These are phyloP conservation scores for Coniochaeta ligniaria DNA, from an alignment of 2,329 filamentous ascomycete species.

Conservation along the genomic window DNA sequence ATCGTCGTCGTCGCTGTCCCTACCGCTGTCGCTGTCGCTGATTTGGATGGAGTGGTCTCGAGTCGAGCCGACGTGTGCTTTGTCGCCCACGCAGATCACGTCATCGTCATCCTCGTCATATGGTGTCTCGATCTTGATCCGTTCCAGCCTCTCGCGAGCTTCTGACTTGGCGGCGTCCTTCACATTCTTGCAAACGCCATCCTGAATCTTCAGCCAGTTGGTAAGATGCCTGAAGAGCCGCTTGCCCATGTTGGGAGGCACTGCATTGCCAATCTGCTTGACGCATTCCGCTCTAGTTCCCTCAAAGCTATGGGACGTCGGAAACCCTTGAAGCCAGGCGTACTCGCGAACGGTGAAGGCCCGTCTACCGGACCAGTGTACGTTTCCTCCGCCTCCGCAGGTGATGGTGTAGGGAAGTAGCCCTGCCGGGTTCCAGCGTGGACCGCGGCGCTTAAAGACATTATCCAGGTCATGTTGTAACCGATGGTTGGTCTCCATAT, in stretches of 20 bases:
- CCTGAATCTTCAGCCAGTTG: slow-evolving; percentile 34
- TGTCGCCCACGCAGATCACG: neutral
- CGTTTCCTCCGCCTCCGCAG: slow-evolving; percentile 50
- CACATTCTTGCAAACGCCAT: slow-evolving; percentile 20
- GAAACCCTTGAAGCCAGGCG: slow-evolving; percentile 65
- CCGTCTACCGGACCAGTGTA: slow-evolving; percentile 58
- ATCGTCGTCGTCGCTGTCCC: neutral
- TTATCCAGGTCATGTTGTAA: neutral
- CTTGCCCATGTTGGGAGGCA: slow-evolving; percentile 54
- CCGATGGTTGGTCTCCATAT: neutral
- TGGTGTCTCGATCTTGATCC: neutral
- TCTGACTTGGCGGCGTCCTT: neutral
- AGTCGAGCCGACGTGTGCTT: neutral
- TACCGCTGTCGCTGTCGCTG: too few relatives aligned
- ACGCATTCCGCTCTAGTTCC: slow-evolving; percentile 31
- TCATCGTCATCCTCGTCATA: neutral
- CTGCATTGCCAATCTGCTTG: slow-evolving; percentile 72
- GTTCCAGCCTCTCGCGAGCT: neutral
- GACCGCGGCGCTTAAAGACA: slow-evolving; percentile 11
- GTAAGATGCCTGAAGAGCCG: slow-evolving; percentile 42
- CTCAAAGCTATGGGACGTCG: slow-evolving; percentile 49
- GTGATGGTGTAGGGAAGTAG: slow-evolving; percentile 55
- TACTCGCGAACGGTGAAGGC: slow-evolving; percentile 61
- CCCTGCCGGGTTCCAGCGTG: slow-evolving; percentile 36
- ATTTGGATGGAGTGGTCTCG: neutral